These are phyloP conservation scores for Trametes hirsuta DNA, from an alignment of 1,284 basidiomycete species.

Conservation along the genomic window DNA sequence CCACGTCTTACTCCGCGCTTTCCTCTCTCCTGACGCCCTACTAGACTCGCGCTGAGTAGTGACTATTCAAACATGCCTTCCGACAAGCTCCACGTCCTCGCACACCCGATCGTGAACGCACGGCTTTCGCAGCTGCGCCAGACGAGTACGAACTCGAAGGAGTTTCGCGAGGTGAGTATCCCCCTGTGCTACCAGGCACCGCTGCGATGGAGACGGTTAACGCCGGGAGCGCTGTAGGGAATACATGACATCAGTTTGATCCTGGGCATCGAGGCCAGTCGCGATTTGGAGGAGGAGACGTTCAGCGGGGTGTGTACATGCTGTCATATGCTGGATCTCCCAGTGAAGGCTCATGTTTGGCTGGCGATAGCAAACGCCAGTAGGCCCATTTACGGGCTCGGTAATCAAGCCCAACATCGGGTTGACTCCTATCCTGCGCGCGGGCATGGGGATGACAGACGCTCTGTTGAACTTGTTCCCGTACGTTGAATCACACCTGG, in stretches of 20 bases:
- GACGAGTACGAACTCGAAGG: slow-evolving; percentile 64
- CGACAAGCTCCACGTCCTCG: slow-evolving; percentile 54
- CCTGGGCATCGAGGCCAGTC: slow-evolving; percentile 76
- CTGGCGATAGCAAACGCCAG: slow-evolving; percentile 57
- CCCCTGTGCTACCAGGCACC: not conserved
- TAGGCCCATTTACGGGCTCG: slow-evolving; percentile 68
- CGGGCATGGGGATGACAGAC: slow-evolving; percentile 94
- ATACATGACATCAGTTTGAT: slow-evolving; percentile 74
- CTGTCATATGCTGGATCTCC: not conserved
- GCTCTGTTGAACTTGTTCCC: slow-evolving; percentile 83
- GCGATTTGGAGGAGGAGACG: slow-evolving; percentile 58
- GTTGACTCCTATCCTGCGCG: slow-evolving; percentile 88
- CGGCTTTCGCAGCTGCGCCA: slow-evolving; percentile 74
- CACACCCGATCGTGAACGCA: slow-evolving; percentile 75
- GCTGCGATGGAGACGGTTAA: not conserved
- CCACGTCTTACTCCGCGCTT: not conserved
- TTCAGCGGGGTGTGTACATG: slow-evolving; percentile 61
- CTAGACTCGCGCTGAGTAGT: not conserved
- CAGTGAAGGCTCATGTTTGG: not conserved
- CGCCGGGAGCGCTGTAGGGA: slow-evolving; percentile 44
- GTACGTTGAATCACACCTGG: slow-evolving; percentile 41
- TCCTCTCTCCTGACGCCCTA: not conserved
- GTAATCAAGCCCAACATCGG: slow-evolving; percentile 78
- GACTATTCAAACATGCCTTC: slow-evolving; percentile 30
- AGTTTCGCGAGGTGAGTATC: slow-evolving; percentile 73